Evolutionary conservation across 2,329 filamentous ascomycete genomes (phyloP).

Genomic region (Triangularia verruculosa): DNA sequence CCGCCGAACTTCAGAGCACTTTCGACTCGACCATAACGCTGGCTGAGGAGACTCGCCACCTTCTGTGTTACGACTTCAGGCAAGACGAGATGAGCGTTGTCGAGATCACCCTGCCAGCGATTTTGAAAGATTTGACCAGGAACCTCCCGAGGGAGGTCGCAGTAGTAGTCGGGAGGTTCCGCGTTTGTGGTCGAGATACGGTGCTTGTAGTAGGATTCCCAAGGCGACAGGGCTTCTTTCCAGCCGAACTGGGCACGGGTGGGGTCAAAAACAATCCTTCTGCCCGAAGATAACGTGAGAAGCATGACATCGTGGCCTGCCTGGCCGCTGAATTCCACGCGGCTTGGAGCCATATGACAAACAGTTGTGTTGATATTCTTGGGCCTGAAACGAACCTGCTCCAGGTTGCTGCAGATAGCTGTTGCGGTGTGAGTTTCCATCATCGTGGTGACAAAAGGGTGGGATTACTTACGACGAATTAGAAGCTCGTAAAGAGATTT

Average conservation of each 20-base stretch:
- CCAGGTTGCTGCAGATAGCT: too few species aligned
- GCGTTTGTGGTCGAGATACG: neutral
- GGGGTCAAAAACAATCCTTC: neutral
- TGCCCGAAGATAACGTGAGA: neutral
- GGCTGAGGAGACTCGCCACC: neutral
- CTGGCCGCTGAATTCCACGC: neutral
- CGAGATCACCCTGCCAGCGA: neutral
- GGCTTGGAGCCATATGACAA: neutral
- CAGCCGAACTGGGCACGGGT: neutral
- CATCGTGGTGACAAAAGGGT: too few species aligned
- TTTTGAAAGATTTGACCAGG: neutral
- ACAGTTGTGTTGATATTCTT: neutral
- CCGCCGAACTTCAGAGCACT: neutral
- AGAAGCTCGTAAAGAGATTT: too few species aligned
- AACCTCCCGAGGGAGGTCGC: neutral
- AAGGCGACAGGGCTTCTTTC: neutral
- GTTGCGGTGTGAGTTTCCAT: too few species aligned
- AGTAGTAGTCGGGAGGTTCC: neutral
- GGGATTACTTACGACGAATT: too few species aligned
- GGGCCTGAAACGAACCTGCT: neutral
- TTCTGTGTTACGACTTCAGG: neutral
- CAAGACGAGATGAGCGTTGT: neutral
- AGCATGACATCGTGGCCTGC: neutral
- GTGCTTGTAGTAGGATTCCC: neutral
- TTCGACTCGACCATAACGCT: neutral